A percentile compares a stretch with the other conserved stretches of the same genome.
phyloP scores from a whole-genome alignment of 2,329 filamentous ascomycete genomes.

The Phyllosticta citribraziliensis region DNA sequence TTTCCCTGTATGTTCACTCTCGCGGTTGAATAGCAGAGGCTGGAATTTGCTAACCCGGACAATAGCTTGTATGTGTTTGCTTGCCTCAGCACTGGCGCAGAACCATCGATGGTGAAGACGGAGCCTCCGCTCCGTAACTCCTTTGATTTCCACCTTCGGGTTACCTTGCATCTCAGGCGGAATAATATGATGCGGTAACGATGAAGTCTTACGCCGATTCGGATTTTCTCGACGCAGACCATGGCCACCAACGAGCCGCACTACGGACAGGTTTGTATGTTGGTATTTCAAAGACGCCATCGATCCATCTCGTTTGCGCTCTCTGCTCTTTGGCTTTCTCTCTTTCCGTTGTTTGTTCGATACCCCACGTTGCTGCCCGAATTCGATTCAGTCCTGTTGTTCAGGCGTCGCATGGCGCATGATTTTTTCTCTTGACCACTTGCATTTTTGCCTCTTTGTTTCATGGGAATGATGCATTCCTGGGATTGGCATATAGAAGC shows the following conservation, averaged over 20 bases:
- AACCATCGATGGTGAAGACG: slow-evolving; percentile 76
- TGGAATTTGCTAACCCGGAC: slow-evolving; percentile 1
- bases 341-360: background rate
- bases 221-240: background rate
- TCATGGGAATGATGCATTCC: background rate
- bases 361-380: background rate
- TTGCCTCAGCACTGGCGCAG: slow-evolving; percentile 92
- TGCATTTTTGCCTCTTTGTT: background rate
- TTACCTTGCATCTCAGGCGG: background rate
- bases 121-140: background rate
- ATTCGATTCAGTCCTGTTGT: background rate
- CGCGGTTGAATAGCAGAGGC: background rate
- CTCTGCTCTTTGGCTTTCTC: background rate
- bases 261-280: background rate
- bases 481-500: background rate
- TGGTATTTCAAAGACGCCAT: background rate
- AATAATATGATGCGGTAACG: background rate
- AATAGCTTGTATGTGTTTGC: slow-evolving; percentile 76
- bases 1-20: slow-evolving; percentile 52
- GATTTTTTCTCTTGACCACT: background rate
- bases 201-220: background rate
- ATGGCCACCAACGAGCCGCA: background rate
- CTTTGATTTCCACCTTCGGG: background rate
- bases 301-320: background rate
- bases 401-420: background rate